Evolutionary conservation across 768 basidiomycete species (phyloP).

Genomic region (Amanita pseudoporphyria): DNA sequence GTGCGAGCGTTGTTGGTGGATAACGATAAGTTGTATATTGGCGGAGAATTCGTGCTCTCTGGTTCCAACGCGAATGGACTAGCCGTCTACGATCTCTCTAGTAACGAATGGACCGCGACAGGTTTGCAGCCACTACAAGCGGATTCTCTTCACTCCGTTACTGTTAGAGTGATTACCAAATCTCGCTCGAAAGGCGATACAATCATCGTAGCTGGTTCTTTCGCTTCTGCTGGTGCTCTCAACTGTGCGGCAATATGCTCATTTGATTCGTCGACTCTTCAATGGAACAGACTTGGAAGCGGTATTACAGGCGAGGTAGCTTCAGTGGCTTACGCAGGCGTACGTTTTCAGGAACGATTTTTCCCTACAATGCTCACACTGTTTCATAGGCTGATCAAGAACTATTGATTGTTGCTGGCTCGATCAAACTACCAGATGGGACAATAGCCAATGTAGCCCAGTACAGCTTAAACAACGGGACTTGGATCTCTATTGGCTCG

Average conservation of each 20-base stretch:
- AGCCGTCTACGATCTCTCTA: conserved; percentile 68
- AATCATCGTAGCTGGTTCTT: conserved; percentile 83
- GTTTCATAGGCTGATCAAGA: conserved; percentile 49
- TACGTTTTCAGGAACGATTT: conserved; percentile 28
- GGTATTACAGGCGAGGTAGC: conserved; percentile 79
- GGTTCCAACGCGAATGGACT: conserved; percentile 57
- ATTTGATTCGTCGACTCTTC: conserved; percentile 54
- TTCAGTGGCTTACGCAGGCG: conserved; percentile 73
- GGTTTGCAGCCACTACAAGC: conserved; percentile 54
- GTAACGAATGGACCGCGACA: conserved; percentile 50
- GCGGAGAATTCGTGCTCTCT: conserved; percentile 69
- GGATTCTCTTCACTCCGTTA: conserved; percentile 39
- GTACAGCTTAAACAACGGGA: conserved; percentile 60
- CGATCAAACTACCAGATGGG: conserved; percentile 56
- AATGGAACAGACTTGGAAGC: conserved; percentile 73
- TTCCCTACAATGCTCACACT: conserved; percentile 5
- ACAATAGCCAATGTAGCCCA: conserved; percentile 62
- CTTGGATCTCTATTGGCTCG: conserved; percentile 65
- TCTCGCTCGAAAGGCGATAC: conserved; percentile 49
- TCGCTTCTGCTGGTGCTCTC: conserved; percentile 67
- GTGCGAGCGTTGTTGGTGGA: conserved; percentile 72
- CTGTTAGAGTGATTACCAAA: conserved; percentile 63
- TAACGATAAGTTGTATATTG: conserved; percentile 64
- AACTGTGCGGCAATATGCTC: conserved; percentile 72
- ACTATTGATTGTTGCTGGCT: conserved; percentile 70